phyloP scores from a whole-genome alignment of 345 rosid species.

The Dovyalis caffra region DNA sequence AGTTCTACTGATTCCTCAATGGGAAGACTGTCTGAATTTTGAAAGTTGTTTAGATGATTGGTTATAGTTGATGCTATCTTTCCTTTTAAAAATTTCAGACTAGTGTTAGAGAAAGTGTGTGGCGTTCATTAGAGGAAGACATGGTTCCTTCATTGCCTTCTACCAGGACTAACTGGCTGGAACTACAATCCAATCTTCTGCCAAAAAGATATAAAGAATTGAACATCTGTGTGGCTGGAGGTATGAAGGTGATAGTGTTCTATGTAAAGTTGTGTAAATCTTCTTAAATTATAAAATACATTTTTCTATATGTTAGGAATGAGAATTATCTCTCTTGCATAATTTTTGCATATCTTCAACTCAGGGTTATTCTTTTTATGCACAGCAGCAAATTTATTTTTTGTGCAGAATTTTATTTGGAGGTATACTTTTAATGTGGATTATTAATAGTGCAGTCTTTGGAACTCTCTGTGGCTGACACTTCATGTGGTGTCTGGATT shows the following conservation, averaged over 20 bases:
- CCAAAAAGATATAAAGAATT: constrained; percentile 67
- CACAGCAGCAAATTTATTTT: too few relatives aligned
- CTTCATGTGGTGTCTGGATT: not conserved
- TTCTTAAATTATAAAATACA: not conserved
- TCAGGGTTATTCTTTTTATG: too few relatives aligned
- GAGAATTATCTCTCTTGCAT: too few relatives aligned
- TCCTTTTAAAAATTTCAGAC: constrained; percentile 43
- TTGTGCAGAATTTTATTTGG: too few relatives aligned
- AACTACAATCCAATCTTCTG: constrained; percentile 74
- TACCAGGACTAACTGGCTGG: constrained; percentile 90
- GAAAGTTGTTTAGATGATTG: not conserved
- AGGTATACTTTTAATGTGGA: too few relatives aligned
- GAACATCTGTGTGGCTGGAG: constrained; percentile 95
- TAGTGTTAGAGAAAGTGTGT: constrained; percentile 66
- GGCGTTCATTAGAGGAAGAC: constrained; percentile 90
- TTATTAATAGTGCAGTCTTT: too few relatives aligned
- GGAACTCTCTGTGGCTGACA: not conserved
- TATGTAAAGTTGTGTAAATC: constrained; percentile 15
- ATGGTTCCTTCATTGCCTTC: constrained; percentile 72
- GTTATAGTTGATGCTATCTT: constrained; percentile 13
- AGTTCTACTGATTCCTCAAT: not conserved
- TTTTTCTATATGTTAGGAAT: too few relatives aligned
- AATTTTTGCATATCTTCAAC: too few relatives aligned
- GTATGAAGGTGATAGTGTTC: constrained; percentile 55
- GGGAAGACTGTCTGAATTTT: constrained; percentile 1